Evolutionary conservation across 805 yeast species (phyloP), one percentile per base, ranked within the genome.

Genomic region (Metschnikowia rubicola): DNA sequence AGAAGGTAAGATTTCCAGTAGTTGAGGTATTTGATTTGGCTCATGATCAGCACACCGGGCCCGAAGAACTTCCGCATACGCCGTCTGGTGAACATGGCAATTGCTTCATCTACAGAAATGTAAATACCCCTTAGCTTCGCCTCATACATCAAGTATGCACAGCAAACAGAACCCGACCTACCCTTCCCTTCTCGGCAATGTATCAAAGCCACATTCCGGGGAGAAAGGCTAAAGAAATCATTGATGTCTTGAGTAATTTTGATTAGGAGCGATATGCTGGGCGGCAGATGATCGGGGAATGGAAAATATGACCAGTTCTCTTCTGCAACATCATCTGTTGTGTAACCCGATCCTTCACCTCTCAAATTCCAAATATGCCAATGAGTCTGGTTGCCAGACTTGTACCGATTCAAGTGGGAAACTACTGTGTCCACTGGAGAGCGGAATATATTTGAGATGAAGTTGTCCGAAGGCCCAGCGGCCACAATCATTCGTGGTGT

Each of bases 171-270:
- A 0, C 98, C 97, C 0, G 96, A 84, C 28, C 98, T 70, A 0
- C 98, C 98, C 64, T 89, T 90, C 0, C 98, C 98, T 53, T 88
- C 87, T 58, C 86, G 83, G 62, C 98, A 92, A 61, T 92, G 97
- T 8, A 92, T 63, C 0, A 87, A 74, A 0, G 87, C 90, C 2
- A 85, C 81, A 46, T 77, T 73, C 0, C 64, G 48, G 0, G 66
- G 55, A 17, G 62, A 54, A 12, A 37, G 35, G 1, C 52, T 38
- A 26, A 86, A 57, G 52, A 65, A 84, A 0, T 51, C 53, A 36
- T 72, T 64, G 8, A 90, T 76, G 1, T 73, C 74, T 12, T 63
- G 59, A 0, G 81, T 69, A 4, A 77, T 60, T 2, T 59, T 54
- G 4, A 77, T 61, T 9, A 91, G 58, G n/a, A 76, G 55, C 1